These are phyloP conservation scores for Chlamydomonas reinhardtii DNA, from an alignment of 163 green algal species.

Conservation along the genomic window DNA sequence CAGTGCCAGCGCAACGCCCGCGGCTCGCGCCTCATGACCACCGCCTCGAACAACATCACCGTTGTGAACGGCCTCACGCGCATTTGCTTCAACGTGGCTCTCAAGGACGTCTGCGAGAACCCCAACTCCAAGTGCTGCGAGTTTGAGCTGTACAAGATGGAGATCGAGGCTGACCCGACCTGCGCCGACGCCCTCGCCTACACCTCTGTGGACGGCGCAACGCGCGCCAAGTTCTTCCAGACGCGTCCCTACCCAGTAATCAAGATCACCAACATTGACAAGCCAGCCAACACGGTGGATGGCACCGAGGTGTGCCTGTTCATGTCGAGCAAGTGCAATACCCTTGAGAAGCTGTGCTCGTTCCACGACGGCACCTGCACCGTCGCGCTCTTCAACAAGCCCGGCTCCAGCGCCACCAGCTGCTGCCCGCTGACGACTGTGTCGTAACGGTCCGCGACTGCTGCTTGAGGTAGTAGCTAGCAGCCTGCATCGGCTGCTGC, in stretches of 20 bases:
- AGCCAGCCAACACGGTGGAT: not conserved
- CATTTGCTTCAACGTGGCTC: conserved; percentile 32
- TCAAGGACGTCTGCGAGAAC: not conserved
- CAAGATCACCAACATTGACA: conserved; percentile 52
- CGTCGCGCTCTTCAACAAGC: conserved; percentile 10
- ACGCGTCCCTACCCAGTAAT: conserved; percentile 14
- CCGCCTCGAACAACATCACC: conserved; percentile 5
- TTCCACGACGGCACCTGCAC: conserved; percentile 35
- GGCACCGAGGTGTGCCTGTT: conserved; percentile 47
- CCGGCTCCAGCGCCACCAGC: not conserved
- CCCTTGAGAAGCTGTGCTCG: conserved; percentile 34
- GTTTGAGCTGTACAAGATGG: conserved; percentile 56
- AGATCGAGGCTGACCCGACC: conserved; percentile 27
- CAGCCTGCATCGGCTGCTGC: no score
- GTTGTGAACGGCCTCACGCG: conserved; percentile 7
- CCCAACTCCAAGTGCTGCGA: conserved; percentile 31
- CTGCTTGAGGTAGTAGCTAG: no score
- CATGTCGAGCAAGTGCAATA: conserved; percentile 31
- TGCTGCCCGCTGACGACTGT: not conserved
- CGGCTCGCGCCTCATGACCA: conserved; percentile 25
- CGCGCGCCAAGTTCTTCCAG: conserved; percentile 45
- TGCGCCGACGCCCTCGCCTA: conserved; percentile 36
- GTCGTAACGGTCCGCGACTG: no score
- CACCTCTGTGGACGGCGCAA: conserved; percentile 30
- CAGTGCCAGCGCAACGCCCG: conserved; percentile 19